Evolutionary conservation across 2,329 filamentous ascomycete genomes (phyloP).

Genomic region (Arthrinium puccinioides): DNA sequence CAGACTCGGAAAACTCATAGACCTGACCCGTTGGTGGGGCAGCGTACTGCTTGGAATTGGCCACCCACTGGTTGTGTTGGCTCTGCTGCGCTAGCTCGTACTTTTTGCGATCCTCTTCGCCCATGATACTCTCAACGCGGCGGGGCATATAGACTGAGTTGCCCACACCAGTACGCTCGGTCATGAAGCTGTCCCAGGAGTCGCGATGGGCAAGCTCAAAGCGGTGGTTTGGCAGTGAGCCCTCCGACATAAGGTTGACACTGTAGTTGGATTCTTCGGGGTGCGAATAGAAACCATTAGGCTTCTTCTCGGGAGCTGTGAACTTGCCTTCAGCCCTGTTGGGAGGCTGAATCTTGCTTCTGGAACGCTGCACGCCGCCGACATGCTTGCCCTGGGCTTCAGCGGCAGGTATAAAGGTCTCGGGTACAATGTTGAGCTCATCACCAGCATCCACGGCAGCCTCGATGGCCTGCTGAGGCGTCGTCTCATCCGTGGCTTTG

Average conservation of each 20-base stretch:
- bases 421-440: conserved; percentile 82
- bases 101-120: conserved; percentile 67
- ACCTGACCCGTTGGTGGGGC: conserved; percentile 35
- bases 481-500: conserved; percentile 66
- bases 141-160: conserved; percentile 61
- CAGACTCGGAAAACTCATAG: conserved; percentile 41
- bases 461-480: conserved; percentile 77
- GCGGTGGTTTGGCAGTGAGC: conserved; percentile 28
- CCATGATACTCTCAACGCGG: conserved; percentile 69
- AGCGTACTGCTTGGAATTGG: conserved; percentile 22
- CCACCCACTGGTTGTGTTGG: conserved; percentile 30
- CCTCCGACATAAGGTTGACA: conserved; percentile 30
- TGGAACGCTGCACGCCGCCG: conserved; percentile 37
- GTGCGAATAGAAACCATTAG: conserved; percentile 64
- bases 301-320: conserved; percentile 58
- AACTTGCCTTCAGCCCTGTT: conserved; percentile 73
- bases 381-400: conserved; percentile 28
- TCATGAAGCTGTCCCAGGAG: conserved; percentile 62
- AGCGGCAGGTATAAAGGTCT: conserved; percentile 65
- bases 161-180: conserved; percentile 38
- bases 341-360: conserved; percentile 62
- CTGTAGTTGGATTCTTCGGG: conserved; percentile 59
- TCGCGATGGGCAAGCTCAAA: conserved; percentile 46
- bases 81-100: conserved; percentile 62
- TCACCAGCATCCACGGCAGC: conserved; percentile 72